Evolutionary conservation across 2,329 filamentous ascomycete species (phyloP).

Genomic region (Emmonsiellopsis sp.): DNA sequence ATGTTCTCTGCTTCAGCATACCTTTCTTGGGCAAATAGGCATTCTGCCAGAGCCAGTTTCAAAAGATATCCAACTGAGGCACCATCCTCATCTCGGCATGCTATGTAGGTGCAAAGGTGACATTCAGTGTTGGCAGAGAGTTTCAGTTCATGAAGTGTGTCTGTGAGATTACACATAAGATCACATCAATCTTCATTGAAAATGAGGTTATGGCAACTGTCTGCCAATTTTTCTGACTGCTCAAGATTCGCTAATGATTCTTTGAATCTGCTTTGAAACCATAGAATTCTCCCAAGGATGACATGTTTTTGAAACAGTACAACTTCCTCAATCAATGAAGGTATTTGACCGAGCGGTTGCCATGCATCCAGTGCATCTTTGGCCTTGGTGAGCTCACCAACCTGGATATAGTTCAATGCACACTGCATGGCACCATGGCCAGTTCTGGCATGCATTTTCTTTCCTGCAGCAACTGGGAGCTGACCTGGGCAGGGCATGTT

Average conservation of each 20-base stretch:
- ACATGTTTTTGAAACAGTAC: constrained; percentile 2
- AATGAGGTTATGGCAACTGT: not conserved
- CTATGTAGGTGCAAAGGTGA: not conserved
- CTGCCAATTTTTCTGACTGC: constrained; percentile 1
- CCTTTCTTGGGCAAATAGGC: not conserved
- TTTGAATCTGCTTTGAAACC: constrained; percentile 1
- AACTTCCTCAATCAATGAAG: not conserved
- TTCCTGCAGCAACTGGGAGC: not conserved
- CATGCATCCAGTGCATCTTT: not conserved
- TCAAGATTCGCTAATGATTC: constrained; percentile 1
- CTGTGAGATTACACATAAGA: constrained; percentile 2
- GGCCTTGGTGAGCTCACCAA: constrained; percentile 1
- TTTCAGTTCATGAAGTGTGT: constrained; percentile 1
- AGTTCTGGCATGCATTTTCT: not conserved
- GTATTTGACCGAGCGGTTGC: not conserved
- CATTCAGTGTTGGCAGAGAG: not conserved
- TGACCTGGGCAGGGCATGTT: not conserved
- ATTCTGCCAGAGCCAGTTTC: constrained; percentile 2
- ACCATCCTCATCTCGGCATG: not conserved
- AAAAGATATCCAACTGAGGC: not conserved
- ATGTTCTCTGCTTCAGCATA: not conserved
- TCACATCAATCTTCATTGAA: constrained; percentile 2
- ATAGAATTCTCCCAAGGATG: constrained; percentile 3
- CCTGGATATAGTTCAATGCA: constrained; percentile 1
- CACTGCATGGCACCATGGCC: constrained; percentile 1